Conservation (phyloP, 257 asterid genomes). For the Plantago elongata region DNA sequence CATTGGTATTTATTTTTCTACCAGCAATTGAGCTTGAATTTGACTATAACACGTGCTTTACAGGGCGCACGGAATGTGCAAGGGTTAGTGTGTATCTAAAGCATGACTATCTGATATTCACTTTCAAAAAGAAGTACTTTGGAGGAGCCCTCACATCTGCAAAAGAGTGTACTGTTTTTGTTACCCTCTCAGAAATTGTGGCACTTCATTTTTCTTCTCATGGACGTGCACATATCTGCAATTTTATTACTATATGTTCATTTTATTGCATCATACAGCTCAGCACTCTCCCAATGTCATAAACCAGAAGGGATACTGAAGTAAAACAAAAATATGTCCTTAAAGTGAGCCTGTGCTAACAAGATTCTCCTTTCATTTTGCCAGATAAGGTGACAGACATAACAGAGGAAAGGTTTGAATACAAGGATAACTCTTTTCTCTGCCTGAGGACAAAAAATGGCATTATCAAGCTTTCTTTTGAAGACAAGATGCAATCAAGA, state of each 20-base stretch:
- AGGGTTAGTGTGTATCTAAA: constrained; percentile 39
- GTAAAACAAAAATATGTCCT: constrained; percentile 3
- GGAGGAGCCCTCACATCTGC: constrained; percentile 47
- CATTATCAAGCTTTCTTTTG: constrained; percentile 41
- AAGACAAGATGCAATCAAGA: constrained; percentile 46
- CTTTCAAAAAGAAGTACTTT: constrained; percentile 47
- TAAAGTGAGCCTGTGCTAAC: constrained; percentile 4
- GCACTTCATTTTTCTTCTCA: background rate
- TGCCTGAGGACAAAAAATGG: constrained; percentile 48
- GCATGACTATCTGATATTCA: constrained; percentile 35
- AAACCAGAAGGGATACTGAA: background rate
- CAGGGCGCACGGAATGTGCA: constrained; percentile 47
- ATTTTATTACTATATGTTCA: background rate
- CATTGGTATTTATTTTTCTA: background rate
- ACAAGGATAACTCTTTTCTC: constrained; percentile 31
- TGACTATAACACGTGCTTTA: constrained; percentile 9
- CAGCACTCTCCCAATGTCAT: too few relatives aligned
- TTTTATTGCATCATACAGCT: background rate
- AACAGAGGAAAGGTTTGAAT: constrained; percentile 29
- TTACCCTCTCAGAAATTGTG: background rate
- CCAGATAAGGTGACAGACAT: constrained; percentile 55
- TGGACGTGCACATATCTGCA: background rate
- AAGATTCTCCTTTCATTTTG: constrained; percentile 5
- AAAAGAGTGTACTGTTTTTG: constrained; percentile 41
- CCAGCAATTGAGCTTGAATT: background rate